Evolutionary conservation across 2,329 filamentous ascomycete species (phyloP).

Genomic region (Cordyceps cicadae): DNA sequence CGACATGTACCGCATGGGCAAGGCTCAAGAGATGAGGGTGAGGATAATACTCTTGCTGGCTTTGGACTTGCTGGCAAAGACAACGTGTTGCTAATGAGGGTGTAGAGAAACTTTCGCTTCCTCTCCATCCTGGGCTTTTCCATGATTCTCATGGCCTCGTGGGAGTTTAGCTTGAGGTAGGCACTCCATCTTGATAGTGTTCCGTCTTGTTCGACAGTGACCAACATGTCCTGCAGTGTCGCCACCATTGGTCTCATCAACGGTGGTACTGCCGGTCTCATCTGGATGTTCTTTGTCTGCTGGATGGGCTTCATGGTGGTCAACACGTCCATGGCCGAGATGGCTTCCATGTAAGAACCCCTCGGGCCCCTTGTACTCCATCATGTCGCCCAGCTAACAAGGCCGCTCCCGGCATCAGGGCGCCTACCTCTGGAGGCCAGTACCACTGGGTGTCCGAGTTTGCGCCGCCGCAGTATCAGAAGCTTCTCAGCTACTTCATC

Average conservation of each 20-base stretch:
- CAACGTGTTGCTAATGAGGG: background rate
- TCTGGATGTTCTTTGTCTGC: constrained; percentile 35
- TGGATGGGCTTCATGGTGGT: constrained; percentile 31
- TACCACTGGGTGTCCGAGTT: constrained; percentile 28
- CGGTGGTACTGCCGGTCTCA: constrained; percentile 37
- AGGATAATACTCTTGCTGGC: background rate
- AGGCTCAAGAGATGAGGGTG: constrained; percentile 39
- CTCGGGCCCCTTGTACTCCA: too few species aligned
- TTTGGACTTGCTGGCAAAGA: background rate
- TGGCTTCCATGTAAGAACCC: constrained; percentile 35
- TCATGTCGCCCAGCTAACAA: background rate
- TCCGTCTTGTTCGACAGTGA: background rate
- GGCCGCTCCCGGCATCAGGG: constrained; percentile 21
- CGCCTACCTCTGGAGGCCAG: constrained; percentile 49
- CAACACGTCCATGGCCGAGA: constrained; percentile 38
- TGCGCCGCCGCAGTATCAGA: constrained; percentile 38
- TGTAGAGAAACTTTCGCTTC: constrained; percentile 35
- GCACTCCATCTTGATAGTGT: background rate
- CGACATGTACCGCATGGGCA: constrained; percentile 42
- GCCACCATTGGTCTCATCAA: constrained; percentile 24
- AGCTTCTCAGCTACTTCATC: constrained; percentile 43
- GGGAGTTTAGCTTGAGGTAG: constrained; percentile 34
- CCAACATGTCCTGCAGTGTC: background rate
- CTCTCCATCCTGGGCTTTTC: constrained; percentile 39
- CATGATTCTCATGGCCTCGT: constrained; percentile 36